Evolutionary conservation across 2,329 filamentous ascomycete species (phyloP).

Genomic region (Fusarium foetens): DNA sequence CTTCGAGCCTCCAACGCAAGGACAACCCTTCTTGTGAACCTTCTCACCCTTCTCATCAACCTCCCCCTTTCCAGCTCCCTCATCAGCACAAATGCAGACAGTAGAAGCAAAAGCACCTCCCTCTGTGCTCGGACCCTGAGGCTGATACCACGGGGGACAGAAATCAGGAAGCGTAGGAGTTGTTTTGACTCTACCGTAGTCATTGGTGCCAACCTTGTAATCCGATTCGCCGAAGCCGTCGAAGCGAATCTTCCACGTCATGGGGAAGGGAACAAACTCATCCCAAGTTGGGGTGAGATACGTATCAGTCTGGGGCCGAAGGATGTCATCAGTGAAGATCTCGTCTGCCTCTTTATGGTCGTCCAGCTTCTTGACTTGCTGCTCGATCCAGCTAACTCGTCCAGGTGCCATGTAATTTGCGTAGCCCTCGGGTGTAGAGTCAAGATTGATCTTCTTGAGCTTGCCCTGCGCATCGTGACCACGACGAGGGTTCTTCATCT

Average conservation of each 20-base stretch:
- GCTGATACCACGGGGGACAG: constrained; percentile 10
- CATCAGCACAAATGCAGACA: neutral
- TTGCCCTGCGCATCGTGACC: constrained; percentile 37
- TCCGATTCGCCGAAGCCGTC: neutral
- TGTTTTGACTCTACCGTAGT: neutral
- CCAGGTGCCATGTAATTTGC: constrained; percentile 36
- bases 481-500: constrained; percentile 38
- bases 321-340: neutral
- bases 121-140: neutral
- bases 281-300: constrained; percentile 3
- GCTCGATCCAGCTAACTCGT: neutral
- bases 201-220: neutral
- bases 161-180: neutral
- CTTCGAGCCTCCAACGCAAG: neutral
- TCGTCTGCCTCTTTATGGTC: neutral
- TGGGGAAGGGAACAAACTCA: constrained; percentile 9
- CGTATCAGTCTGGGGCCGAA: neutral
- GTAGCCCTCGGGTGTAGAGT: constrained; percentile 27
- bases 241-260: constrained; percentile 12
- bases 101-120: neutral
- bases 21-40: neutral
- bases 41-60: neutral
- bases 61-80: neutral
- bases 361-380: neutral
- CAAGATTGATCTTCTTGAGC: constrained; percentile 31